phyloP scores from a whole-genome alignment of 306 rosid genomes.

The Rosa chinensis region DNA sequence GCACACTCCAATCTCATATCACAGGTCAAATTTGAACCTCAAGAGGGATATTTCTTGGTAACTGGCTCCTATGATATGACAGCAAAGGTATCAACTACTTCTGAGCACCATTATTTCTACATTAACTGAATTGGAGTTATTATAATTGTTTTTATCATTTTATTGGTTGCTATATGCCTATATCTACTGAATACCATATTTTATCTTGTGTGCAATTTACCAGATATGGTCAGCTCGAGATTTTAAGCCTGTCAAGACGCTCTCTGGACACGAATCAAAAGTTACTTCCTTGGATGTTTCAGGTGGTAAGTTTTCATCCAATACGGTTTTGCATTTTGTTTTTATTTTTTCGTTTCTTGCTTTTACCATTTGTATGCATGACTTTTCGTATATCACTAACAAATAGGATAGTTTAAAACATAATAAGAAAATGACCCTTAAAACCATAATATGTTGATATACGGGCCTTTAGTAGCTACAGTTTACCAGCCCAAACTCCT shows the following conservation, averaged over 20 bases:
- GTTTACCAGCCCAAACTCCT: not conserved
- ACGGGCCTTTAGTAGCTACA: not conserved
- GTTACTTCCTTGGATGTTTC: constrained; percentile 78
- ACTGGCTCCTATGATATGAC: constrained; percentile 94
- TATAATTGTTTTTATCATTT: not conserved
- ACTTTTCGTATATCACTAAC: not conserved
- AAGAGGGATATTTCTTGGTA: constrained; percentile 92
- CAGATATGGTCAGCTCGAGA: constrained; percentile 97
- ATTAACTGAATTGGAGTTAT: constrained; percentile 9
- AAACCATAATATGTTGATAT: not conserved
- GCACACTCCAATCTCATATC: constrained; percentile 92
- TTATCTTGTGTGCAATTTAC: constrained; percentile 23
- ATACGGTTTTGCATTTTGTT: constrained; percentile 13
- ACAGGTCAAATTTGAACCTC: constrained; percentile 91
- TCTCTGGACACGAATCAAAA: constrained; percentile 91
- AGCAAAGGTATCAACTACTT: constrained; percentile 62
- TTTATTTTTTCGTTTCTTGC: not conserved
- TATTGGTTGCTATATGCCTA: constrained; percentile 16
- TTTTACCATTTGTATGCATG: constrained; percentile 2
- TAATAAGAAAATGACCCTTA: not conserved
- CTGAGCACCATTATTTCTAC: not conserved
- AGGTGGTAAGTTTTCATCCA: constrained; percentile 52
- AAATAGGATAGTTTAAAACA: not conserved
- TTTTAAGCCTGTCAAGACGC: constrained; percentile 87
- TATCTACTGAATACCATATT: constrained; percentile 20